These are phyloP conservation scores for Hyphopichia burtonii DNA, from an alignment of 1,139 yeast species.

Conservation along the genomic window DNA sequence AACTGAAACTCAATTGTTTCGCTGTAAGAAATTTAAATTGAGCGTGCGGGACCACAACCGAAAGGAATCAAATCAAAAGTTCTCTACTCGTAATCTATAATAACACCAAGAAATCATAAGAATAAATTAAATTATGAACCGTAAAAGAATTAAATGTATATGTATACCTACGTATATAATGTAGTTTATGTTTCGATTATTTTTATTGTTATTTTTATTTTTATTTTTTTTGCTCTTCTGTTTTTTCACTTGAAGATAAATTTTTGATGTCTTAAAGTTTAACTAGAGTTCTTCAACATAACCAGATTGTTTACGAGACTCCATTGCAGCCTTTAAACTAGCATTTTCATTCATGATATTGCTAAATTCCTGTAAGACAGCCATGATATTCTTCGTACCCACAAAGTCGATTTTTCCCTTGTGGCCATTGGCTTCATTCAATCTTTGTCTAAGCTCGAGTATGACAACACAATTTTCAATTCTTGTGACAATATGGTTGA, in stretches of 20 bases:
- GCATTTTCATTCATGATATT: slow-evolving; percentile 6
- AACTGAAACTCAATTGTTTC: background rate
- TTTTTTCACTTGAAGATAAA: too few relatives aligned
- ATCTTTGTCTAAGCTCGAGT: slow-evolving; percentile 33
- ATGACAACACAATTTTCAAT: slow-evolving; percentile 54
- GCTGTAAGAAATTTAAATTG: background rate
- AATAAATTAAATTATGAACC: too few relatives aligned
- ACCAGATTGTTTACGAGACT: background rate
- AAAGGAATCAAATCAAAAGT: too few relatives aligned
- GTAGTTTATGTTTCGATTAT: too few relatives aligned
- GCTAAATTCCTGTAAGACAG: slow-evolving; percentile 27
- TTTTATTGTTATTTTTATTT: too few relatives aligned
- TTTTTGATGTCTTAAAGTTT: too few relatives aligned
- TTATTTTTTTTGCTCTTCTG: too few relatives aligned
- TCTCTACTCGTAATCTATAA: too few relatives aligned
- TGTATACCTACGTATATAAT: too few relatives aligned
- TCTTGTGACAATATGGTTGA: slow-evolving; percentile 64
- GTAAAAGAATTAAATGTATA: too few relatives aligned
- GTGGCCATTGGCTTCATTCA: slow-evolving; percentile 23
- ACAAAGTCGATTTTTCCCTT: slow-evolving; percentile 23
- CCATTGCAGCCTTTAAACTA: background rate
- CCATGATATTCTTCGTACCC: slow-evolving; percentile 20
- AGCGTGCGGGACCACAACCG: too few relatives aligned
- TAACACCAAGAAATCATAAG: too few relatives aligned
- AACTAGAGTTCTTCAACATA: background rate